These are phyloP conservation scores for Phoma sp. DNA, from an alignment of 2,329 filamentous ascomycete species.

Conservation along the genomic window DNA sequence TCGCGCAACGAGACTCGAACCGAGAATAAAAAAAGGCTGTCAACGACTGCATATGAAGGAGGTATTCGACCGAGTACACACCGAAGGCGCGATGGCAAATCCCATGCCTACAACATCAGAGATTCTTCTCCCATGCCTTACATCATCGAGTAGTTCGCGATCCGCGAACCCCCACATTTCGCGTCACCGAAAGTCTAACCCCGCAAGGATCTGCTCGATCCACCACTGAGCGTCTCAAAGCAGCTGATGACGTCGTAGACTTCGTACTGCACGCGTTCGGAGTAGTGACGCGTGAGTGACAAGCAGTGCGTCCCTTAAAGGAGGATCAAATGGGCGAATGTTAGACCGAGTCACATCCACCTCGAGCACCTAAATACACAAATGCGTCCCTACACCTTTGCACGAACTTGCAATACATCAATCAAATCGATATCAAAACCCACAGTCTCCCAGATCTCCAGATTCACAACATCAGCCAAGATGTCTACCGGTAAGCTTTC, in stretches of 20 bases:
- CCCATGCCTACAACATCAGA: background rate
- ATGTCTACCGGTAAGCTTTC: conserved; percentile 39
- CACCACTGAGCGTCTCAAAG: conserved; percentile 6
- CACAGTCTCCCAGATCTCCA: conserved; percentile 19
- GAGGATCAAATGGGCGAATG: background rate
- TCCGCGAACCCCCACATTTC: conserved; percentile 1
- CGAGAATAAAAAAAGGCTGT: background rate
- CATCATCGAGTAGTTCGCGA: conserved; percentile 1
- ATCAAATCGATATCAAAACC: conserved; percentile 27
- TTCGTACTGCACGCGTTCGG: conserved; percentile 5
- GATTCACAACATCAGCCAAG: conserved; percentile 25
- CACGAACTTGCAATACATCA: conserved; percentile 22
- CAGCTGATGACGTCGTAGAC: conserved; percentile 17
- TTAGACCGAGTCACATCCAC: too few relatives aligned
- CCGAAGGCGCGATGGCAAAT: background rate
- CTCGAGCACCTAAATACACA: background rate
- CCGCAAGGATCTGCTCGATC: conserved; percentile 8
- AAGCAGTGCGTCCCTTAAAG: conserved; percentile 5
- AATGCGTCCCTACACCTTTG: conserved; percentile 30
- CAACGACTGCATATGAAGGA: background rate
- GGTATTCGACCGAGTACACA: background rate
- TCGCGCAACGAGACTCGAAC: background rate
- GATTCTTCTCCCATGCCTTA: background rate
- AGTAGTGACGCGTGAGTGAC: background rate
- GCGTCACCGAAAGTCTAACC: conserved; percentile 2